Conservation (phyloP, 2,329 filamentous ascomycete genomes). For the Exophiala lecanii-corni region DNA sequence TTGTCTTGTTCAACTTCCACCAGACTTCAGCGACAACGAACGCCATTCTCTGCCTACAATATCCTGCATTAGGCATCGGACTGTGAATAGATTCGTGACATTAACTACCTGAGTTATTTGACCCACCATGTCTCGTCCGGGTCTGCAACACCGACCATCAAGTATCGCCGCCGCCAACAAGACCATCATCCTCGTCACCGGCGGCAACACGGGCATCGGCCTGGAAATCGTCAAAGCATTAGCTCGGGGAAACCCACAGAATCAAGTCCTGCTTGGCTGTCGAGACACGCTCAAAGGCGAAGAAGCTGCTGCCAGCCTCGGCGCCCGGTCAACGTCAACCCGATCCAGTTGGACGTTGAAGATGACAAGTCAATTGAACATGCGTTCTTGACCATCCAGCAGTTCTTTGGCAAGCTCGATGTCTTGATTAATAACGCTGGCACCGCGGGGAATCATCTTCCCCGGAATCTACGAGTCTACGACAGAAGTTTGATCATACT, state of each 20-base stretch:
- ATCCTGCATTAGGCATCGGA: too few relatives aligned
- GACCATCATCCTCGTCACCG: constrained; percentile 25
- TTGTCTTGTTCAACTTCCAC: too few relatives aligned
- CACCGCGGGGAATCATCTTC: constrained; percentile 19
- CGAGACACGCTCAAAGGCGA: constrained; percentile 36
- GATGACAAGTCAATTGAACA: constrained; percentile 32
- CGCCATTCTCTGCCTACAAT: too few relatives aligned
- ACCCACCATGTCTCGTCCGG: constrained; percentile 24
- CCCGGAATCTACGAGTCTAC: constrained; percentile 11
- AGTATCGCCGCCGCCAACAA: constrained; percentile 17
- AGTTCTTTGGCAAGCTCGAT: constrained; percentile 33
- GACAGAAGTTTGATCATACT: constrained; percentile 25
- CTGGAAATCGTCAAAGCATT: constrained; percentile 26
- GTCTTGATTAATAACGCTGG: constrained; percentile 37
- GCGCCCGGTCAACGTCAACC: constrained; percentile 26
- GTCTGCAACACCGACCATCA: constrained; percentile 17
- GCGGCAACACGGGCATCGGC: constrained; percentile 20
- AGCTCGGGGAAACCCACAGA: constrained; percentile 32
- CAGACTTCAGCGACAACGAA: too few relatives aligned
- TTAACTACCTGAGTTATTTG: too few relatives aligned
- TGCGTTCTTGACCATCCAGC: constrained; percentile 29
- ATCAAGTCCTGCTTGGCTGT: constrained; percentile 30
- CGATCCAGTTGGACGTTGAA: constrained; percentile 34
- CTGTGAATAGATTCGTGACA: too few relatives aligned
- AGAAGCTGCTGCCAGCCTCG: constrained; percentile 26